Evolutionary conservation across 768 basidiomycete genomes (phyloP).

Genomic region (Russula sp.): DNA sequence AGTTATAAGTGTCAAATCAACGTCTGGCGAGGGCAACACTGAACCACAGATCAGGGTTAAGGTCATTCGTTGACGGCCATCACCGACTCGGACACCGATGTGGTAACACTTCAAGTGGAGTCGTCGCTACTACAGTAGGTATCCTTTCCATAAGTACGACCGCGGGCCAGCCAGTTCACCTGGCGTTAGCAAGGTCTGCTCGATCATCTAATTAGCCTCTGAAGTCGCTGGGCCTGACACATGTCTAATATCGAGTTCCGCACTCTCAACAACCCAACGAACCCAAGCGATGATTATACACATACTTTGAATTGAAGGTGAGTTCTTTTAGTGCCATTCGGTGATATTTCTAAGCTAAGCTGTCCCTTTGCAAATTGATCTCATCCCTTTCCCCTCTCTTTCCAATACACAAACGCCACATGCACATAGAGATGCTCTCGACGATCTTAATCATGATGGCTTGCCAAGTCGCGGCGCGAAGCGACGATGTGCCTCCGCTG

Average conservation of each 20-base stretch:
- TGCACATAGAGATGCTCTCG: constrained; percentile 22
- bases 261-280: neutral
- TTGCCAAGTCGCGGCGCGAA: constrained; percentile 25
- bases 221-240: neutral
- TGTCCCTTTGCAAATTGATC: neutral
- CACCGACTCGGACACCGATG: no score
- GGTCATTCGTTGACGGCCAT: no score
- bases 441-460: constrained; percentile 26
- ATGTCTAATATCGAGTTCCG: neutral
- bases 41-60: no score
- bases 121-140: no score
- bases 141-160: no score
- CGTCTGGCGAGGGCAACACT: no score
- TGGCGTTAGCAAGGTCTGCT: neutral
- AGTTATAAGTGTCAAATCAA: no score
- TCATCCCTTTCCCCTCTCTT: neutral
- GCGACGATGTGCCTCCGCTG: constrained; percentile 23
- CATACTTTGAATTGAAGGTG: constrained; percentile 28
- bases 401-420: neutral
- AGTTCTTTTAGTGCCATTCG: neutral
- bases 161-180: no score
- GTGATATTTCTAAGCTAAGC: neutral
- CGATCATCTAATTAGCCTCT: neutral
- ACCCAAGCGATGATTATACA: neutral
- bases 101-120: no score